phyloP scores from a whole-genome alignment of 768 basidiomycete genomes.

The Termitomyces sp. region DNA sequence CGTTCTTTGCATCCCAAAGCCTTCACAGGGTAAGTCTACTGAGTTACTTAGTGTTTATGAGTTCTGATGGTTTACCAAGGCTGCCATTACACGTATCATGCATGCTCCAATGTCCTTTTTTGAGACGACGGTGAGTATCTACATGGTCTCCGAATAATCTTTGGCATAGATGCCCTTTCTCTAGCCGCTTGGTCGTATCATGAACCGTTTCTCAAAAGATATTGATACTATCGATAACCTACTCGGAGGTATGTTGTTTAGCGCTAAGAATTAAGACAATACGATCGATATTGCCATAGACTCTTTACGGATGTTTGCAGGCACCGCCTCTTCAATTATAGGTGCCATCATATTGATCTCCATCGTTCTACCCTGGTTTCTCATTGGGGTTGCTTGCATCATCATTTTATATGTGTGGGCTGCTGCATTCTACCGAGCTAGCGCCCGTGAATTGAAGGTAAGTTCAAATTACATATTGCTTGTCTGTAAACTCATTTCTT shows the following conservation, averaged over 20 bases:
- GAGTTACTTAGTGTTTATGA: not conserved
- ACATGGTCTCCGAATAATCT: not conserved
- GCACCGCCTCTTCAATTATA: conserved; percentile 57
- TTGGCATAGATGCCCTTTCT: not conserved
- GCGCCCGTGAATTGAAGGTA: conserved; percentile 84
- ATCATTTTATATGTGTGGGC: conserved; percentile 58
- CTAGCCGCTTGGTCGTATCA: conserved; percentile 77
- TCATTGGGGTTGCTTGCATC: conserved; percentile 64
- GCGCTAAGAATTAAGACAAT: not conserved
- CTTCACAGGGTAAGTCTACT: conserved; percentile 47
- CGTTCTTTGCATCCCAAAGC: conserved; percentile 70
- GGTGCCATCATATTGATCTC: conserved; percentile 78
- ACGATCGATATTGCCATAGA: conserved; percentile 30
- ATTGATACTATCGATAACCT: conserved; percentile 78
- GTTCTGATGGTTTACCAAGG: conserved; percentile 23
- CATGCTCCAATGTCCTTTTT: conserved; percentile 89
- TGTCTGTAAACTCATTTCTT: not conserved
- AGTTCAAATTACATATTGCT: not conserved
- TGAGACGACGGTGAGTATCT: conserved; percentile 62
- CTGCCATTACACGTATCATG: conserved; percentile 64
- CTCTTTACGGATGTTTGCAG: conserved; percentile 65
- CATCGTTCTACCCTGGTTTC: conserved; percentile 78
- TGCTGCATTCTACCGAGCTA: conserved; percentile 79
- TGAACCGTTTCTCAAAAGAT: conserved; percentile 89
- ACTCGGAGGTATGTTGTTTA: conserved; percentile 40